A percentile compares a stretch with the other conserved stretches of the same genome.
phyloP scores from a whole-genome alignment of 2,329 filamentous ascomycete species.

The Aspergillus brasiliensis region DNA sequence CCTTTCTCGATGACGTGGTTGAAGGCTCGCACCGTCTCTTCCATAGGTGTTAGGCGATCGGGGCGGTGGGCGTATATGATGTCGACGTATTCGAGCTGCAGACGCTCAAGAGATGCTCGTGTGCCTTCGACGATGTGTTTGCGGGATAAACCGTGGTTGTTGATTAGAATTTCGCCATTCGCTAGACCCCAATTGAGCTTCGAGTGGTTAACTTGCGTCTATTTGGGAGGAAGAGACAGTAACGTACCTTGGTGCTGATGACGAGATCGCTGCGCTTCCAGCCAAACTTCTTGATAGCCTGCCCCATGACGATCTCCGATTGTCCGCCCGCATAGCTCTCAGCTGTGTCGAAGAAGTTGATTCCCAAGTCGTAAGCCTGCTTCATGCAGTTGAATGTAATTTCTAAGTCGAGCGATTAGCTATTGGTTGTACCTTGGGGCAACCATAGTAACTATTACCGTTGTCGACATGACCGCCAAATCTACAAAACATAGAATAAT shows the following conservation, averaged over 20 bases:
- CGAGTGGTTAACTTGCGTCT: neutral
- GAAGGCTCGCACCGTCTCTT: conserved; percentile 71
- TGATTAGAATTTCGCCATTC: conserved; percentile 63
- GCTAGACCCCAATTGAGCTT: conserved; percentile 65
- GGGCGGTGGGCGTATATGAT: conserved; percentile 72
- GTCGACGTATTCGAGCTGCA: conserved; percentile 69
- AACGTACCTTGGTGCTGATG: conserved; percentile 37
- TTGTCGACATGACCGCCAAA: conserved; percentile 69
- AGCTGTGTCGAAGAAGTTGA: conserved; percentile 62
- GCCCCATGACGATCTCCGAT: conserved; percentile 57
- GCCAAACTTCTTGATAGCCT: conserved; percentile 57
- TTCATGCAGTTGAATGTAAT: conserved; percentile 44
- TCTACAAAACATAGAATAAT: conserved; percentile 32
- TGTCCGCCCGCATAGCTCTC: conserved; percentile 58
- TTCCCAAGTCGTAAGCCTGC: conserved; percentile 58
- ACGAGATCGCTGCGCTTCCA: conserved; percentile 59
- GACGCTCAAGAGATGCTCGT: conserved; percentile 59
- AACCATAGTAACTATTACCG: conserved; percentile 43
- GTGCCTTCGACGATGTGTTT: conserved; percentile 72
- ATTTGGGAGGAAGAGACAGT: neutral
- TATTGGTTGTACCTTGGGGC: neutral
- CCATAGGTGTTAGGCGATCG: conserved; percentile 68
- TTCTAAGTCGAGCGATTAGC: conserved; percentile 16
- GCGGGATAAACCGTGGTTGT: conserved; percentile 68
- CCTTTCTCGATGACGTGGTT: conserved; percentile 70